phyloP scores from a whole-genome alignment of 2,329 filamentous ascomycete genomes.

The Aspergillus sp. region DNA sequence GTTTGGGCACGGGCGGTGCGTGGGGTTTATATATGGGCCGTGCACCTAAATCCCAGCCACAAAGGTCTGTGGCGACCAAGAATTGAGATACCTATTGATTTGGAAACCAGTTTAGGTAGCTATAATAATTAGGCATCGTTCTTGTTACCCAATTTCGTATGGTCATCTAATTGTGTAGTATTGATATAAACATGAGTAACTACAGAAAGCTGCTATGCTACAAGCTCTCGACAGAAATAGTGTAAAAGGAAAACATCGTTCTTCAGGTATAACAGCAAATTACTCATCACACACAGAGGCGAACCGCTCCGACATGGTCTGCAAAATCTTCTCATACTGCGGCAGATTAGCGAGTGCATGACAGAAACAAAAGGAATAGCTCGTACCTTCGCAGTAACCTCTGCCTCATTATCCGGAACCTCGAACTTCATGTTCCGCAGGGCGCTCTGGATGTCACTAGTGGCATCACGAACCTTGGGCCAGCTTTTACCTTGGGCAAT shows the following conservation, averaged over 20 bases:
- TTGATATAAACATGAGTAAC: conserved; percentile 30
- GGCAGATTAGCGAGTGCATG: conserved; percentile 32
- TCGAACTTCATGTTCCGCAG: conserved; percentile 97
- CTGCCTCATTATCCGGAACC: conserved; percentile 81
- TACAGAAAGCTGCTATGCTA: conserved; percentile 44
- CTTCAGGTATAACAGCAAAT: conserved; percentile 21
- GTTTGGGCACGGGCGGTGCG: conserved; percentile 17
- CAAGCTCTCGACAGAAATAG: conserved; percentile 29
- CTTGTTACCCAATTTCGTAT: not conserved
- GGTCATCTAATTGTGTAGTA: not conserved
- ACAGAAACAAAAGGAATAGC: not conserved
- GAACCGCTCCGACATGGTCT: conserved; percentile 96
- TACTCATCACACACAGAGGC: conserved; percentile 95
- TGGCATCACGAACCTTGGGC: conserved; percentile 90
- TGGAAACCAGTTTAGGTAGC: not conserved
- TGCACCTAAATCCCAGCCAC: conserved; percentile 3
- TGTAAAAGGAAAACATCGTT: conserved; percentile 17
- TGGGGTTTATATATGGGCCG: not conserved
- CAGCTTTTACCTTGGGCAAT: conserved; percentile 88
- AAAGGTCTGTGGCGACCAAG: not conserved
- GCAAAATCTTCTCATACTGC: conserved; percentile 88
- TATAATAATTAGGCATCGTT: not conserved
- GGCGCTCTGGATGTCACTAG: conserved; percentile 80
- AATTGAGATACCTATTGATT: not conserved
- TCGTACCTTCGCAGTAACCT: conserved; percentile 78